A percentile compares a stretch with the other conserved stretches of the same genome.
These are phyloP conservation scores for Wickerhamomyces sp. DNA, from an alignment of 1,139 yeast genomes.

Conservation along the genomic window DNA sequence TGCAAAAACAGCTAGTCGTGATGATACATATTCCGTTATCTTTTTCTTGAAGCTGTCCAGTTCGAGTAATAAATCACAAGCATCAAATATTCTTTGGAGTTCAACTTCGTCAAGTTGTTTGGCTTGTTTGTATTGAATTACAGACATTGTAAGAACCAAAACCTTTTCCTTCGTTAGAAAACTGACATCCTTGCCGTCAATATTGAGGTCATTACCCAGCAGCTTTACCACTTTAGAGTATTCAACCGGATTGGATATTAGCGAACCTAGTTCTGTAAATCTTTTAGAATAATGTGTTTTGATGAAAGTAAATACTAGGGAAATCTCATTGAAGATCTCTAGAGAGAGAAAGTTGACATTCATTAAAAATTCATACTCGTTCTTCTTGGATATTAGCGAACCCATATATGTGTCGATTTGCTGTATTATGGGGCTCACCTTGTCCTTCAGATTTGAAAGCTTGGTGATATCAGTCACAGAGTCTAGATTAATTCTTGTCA, in stretches of 20 bases:
- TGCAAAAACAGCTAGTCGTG: slow-evolving; percentile 53
- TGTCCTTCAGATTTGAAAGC: slow-evolving; percentile 10
- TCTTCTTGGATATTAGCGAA: slow-evolving; percentile 15
- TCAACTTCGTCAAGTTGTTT: slow-evolving; percentile 32
- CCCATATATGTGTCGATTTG: slow-evolving; percentile 12
- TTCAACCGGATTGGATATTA: slow-evolving; percentile 61
- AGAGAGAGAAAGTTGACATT: slow-evolving; percentile 53
- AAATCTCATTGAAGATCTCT: slow-evolving; percentile 54
- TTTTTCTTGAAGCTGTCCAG: slow-evolving; percentile 40
- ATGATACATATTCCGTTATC: slow-evolving; percentile 53
- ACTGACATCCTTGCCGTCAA: slow-evolving; percentile 28
- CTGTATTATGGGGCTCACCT: slow-evolving; percentile 11
- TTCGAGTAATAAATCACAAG: slow-evolving; percentile 45
- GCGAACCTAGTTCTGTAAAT: slow-evolving; percentile 67
- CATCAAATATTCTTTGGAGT: slow-evolving; percentile 36
- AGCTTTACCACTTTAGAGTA: slow-evolving; percentile 52
- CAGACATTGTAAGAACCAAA: slow-evolving; percentile 72
- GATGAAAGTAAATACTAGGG: slow-evolving; percentile 45
- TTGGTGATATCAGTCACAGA: slow-evolving; percentile 11
- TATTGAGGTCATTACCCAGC: slow-evolving; percentile 47
- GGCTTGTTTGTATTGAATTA: slow-evolving; percentile 37
- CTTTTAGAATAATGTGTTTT: slow-evolving; percentile 52
- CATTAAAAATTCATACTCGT: slow-evolving; percentile 47
- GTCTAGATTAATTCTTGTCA: slow-evolving; percentile 8
- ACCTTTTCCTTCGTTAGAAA: slow-evolving; percentile 60